Base-by-base conservation (phyloP, 2,329 filamentous ascomycete genomes). In the Diaporthe sp. region DNA sequence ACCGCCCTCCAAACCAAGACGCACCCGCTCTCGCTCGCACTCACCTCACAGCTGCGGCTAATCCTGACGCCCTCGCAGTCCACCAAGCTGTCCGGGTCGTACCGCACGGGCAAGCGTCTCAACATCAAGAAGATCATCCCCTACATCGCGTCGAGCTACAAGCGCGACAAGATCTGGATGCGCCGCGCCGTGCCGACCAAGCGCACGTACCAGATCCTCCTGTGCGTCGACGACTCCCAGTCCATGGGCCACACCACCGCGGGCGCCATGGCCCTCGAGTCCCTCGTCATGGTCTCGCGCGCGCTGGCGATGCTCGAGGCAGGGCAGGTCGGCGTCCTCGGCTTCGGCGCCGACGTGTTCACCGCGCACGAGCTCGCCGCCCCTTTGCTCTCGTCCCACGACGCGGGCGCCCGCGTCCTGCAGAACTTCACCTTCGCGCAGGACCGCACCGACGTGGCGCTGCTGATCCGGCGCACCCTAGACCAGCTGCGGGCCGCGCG, bases 141-240 rank as follows among this genome's bases (percentile, higher is more conserved):
- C 0, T 99, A 99, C 86, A 98, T 99, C 79, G 97, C 97, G 1
- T 98, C 96, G 0, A 93, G 94, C 82, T 99, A 98, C 89, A 98
- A 98, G 88, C 94, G 97, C 76, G 97, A 99, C 90, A 99, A 99
- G 88, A 99, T 99, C 85, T 99, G 97, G 97, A 97, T 99, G 93
- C 94, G 97, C 19, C 92, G 97, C 73, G 93, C 92, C 45, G 92
- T 98, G 67, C 97, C 97, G 1, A 96, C 93, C 50, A 98, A 98
- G 85, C 93, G 97, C 54, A 93, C 93, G 74, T 99, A 99, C 85
- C 97, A 99, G 84, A 97, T 99, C 83, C 92, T 99, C 86, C 93
- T 99, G 67, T 97, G 97, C 52, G 95, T 99, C 50, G 97, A 99
- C 83, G 97, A 99, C 86, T 96, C 93, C 80, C 94, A 94, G 83